These are phyloP conservation scores for Aspergillus ochraceus DNA, from an alignment of 2,329 filamentous ascomycete species.

Conservation along the genomic window DNA sequence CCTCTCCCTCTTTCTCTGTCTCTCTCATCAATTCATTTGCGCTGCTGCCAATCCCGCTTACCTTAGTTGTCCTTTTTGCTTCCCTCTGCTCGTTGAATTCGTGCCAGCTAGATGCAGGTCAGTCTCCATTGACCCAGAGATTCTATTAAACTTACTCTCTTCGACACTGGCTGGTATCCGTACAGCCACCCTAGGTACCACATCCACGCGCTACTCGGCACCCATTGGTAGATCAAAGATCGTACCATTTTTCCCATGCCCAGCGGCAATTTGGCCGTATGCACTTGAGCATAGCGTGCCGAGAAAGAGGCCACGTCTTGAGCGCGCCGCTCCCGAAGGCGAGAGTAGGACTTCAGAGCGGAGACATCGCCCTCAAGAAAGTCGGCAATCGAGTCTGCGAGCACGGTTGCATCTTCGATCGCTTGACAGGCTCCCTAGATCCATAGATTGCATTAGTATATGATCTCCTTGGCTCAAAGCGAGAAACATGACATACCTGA, in stretches of 20 bases:
- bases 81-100: not conserved
- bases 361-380: not conserved
- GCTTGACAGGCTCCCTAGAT: slow-evolving; percentile 5
- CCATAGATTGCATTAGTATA: not conserved
- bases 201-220: not conserved
- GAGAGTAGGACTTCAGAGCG: not conserved
- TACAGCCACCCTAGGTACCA: slow-evolving; percentile 3
- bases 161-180: slow-evolving; percentile 2
- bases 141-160: not conserved
- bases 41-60: not conserved
- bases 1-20: not conserved
- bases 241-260: not conserved
- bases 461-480: not conserved
- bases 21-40: not conserved
- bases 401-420: slow-evolving; percentile 3
- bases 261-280: not conserved
- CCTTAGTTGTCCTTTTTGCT: not conserved
- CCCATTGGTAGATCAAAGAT: not conserved
- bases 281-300: not conserved
- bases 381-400: not conserved
- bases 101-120: not conserved
- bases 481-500: not conserved
- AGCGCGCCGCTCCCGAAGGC: not conserved
- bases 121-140: not conserved
- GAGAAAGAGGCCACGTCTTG: slow-evolving; percentile 1